Evolutionary conservation across 768 basidiomycete species (phyloP), one percentile per base, ranked within the genome.

Genomic region (Thelephora ganbajun): DNA sequence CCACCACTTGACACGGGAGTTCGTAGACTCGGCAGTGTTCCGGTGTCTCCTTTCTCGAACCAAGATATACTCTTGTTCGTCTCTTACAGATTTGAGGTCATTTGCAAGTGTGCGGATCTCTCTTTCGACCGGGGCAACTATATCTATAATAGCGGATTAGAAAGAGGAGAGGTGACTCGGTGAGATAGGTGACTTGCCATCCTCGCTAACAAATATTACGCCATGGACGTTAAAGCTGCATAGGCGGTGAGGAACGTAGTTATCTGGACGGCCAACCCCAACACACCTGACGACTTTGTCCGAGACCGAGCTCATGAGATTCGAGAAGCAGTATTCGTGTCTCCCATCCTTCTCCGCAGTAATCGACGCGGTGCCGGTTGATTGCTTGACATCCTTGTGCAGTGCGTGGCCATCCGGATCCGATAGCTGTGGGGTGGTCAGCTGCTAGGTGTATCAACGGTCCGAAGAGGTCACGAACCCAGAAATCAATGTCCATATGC

Each of bases 1-100:
- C 96, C 96, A 99, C 91, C 91, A 98, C 68, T 97, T 98, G 46
- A 99, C 94, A 35, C 96, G 80, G 35, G 84, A 76, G 61, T 98
- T 98, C 16, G 88, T 89, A 1, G 77, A 94, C 70, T 87, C 88
- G 7, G 89, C 83, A 45, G 96, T 99, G 62, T 98, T 89, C 47
- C 96, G 73, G 63, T 99, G 96, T 36, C 82, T 82, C 50, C 76
- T 74, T 64, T 99, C 96, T 44, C 96, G 77, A 23, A 98, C 81
- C 30, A 94, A 86, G 53, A 99, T 92, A 65, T 99, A 99, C 65
- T 98, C 96, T 62, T 98, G 94, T 62, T 99, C 96, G 59, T 99
- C 96, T 68, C 97, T 97, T 54, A 99, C 92, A 9, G 86, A 68
- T 48, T 83, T 75, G 44, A 98, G 67, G 7, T 83, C 90, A 47